A percentile compares a stretch with the other conserved stretches of the same genome.
These are phyloP conservation scores for Thyridium curvatum DNA, from an alignment of 2,329 filamentous ascomycete species.

Conservation along the genomic window DNA sequence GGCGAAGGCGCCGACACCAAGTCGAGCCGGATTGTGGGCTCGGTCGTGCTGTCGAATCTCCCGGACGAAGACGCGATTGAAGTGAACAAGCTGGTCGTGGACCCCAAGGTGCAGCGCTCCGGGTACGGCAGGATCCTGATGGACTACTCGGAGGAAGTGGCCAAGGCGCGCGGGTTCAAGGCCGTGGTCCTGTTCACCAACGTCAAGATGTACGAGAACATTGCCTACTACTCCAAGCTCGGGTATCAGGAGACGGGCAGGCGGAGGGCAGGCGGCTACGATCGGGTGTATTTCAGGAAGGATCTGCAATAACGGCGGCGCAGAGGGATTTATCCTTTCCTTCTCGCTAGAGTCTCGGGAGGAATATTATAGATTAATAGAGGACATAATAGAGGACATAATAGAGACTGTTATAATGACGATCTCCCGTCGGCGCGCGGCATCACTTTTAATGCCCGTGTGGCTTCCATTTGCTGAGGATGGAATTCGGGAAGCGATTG, in stretches of 20 bases:
- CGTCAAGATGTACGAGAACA: slow-evolving; percentile 14
- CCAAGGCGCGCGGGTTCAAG: slow-evolving; percentile 3
- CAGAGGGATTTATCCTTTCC: too few relatives aligned
- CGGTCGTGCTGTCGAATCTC: slow-evolving; percentile 15
- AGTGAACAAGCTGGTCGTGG: slow-evolving; percentile 15
- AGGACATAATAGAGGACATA: too few relatives aligned
- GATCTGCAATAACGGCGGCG: background rate
- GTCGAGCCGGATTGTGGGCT: slow-evolving; percentile 13
- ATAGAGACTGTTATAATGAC: too few relatives aligned
- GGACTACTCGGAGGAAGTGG: slow-evolving; percentile 10
- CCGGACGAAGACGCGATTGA: slow-evolving; percentile 5
- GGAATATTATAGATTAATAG: too few relatives aligned
- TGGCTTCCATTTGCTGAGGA: too few relatives aligned
- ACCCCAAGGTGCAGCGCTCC: slow-evolving; percentile 9
- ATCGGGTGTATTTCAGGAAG: slow-evolving; percentile 27
- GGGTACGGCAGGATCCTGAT: slow-evolving; percentile 15
- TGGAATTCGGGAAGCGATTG: too few relatives aligned
- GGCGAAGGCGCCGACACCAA: background rate
- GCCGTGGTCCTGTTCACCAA: slow-evolving; percentile 13
- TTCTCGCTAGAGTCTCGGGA: too few relatives aligned
- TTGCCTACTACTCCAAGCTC: slow-evolving; percentile 11
- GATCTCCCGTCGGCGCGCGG: too few relatives aligned
- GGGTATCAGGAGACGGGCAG: slow-evolving; percentile 24
- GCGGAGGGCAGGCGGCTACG: slow-evolving; percentile 21
- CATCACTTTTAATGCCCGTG: too few relatives aligned